Evolutionary conservation across 768 basidiomycete genomes (phyloP), one percentile per base, ranked within the genome.

Genomic region (Sarcomyxa edulis): DNA sequence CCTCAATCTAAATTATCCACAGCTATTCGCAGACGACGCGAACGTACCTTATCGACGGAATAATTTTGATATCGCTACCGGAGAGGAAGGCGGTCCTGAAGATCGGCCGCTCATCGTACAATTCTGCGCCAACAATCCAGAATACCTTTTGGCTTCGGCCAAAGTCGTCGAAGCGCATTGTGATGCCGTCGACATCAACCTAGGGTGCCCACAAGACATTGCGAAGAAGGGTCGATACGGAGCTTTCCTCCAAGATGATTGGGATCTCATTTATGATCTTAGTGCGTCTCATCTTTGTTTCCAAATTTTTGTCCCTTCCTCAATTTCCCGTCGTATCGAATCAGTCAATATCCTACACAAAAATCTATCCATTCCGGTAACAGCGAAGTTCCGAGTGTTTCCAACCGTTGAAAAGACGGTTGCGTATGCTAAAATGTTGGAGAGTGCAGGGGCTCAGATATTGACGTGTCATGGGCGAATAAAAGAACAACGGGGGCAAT

Each of bases 171-270:
- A 92, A 50, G 61, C 69, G 0, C 70, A 83, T 42, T 94, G 91
- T 52, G 95, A 99, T 59, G 96, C 89, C 0, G 78, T 98, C 23
- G 96, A 99, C 56, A 71, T 99, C 58, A 98, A 99, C 56, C 65
- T 93, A 45, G 86, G 92, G 1, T 90, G 96, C 55, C 95, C 95
- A 0, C 95, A 99, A 53, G 92, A 95, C 32, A 97, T 99, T 40
- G 96, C 95, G 1, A 76, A 76, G 45, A 70, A 77, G 18, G 95
- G 96, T 0, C 72, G 72, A 28, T 99, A 97, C 47, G 95, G 96
- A 0, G 74, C 84, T 0, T 98, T 88, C 65, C 55, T 98, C 39
- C 90, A 93, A 66, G 93, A 98, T 43, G 91, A 97, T 30, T 97
- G 95, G 95, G 82, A 89, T 11, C 55, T 94, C 39, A 84, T 98